Evolutionary conservation across 371 early-diverging fungal species (phyloP), one percentile per base, ranked within the genome.

Genomic region (Mortierella sp.): DNA sequence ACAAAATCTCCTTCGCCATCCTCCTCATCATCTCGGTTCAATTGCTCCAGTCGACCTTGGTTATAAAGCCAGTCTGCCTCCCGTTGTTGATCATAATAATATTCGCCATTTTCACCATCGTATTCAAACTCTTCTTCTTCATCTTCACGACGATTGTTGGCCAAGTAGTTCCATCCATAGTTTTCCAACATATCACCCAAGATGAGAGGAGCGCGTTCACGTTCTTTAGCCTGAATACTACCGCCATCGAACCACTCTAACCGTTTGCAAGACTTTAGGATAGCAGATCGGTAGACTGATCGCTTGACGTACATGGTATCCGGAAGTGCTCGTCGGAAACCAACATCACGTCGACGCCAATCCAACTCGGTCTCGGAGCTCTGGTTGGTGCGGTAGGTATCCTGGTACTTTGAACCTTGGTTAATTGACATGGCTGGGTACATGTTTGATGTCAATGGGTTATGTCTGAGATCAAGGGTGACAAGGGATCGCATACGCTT

Each of bases 161-260:
- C 56, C 56, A 77, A 34, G 28, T 70, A 70, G 29, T 61, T 66
- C 49, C 70, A 37, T 10, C 72, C 72, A 61, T 77, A 71, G 54
- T 58, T 68, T 23, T 68, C 65, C 68, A 71, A 9, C 35, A 77
- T 68, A 32, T 68, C 72, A 17, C 68, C 57, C 17, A 77, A 61
- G 2, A 77, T 72, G 15, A 49, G n/a, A 3, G 77, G 77, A 2
- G 65, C 73, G 17, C 76, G 76, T 42, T 73, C 68, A 23, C 77
- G 70, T 51, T 82, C 83, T 62, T 63, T 73, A 29, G 35, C 34
- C 57, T 70, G 74, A 19, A 82, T 67, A 3, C 55, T 63, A 0
- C 84, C 70, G 31, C 84, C 85, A 72, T 89, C 89, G 31, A 89
- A 66, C 59, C 79, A 78, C n/a, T 70, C 72, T n/a, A 89, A 68